phyloP scores from a whole-genome alignment of 441 rosid species.

The Cnidoscolus chayamansa region DNA sequence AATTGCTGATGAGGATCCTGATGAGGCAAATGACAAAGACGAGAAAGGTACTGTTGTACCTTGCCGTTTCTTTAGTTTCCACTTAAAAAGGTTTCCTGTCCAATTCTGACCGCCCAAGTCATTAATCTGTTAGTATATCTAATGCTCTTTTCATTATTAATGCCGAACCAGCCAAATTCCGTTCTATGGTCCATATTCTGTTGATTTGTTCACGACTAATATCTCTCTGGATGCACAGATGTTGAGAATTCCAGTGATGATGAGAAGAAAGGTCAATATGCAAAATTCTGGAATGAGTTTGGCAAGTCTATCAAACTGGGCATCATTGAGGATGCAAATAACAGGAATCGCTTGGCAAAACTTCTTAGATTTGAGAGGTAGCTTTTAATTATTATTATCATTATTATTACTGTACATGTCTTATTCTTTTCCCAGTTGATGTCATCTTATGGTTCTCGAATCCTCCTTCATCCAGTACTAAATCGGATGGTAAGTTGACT shows the following conservation, averaged over 20 bases:
- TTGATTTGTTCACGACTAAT: background rate
- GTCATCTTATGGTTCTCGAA: slow-evolving; percentile 3
- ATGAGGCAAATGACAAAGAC: slow-evolving; percentile 65
- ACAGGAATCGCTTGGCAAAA: slow-evolving; percentile 84
- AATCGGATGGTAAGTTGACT: slow-evolving; percentile 80
- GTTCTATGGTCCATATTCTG: background rate
- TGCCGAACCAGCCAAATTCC: background rate
- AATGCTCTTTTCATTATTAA: background rate
- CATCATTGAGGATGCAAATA: slow-evolving; percentile 82
- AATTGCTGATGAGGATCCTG: slow-evolving; percentile 90
- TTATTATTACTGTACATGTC: background rate
- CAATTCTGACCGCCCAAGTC: background rate
- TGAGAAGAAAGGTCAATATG: slow-evolving; percentile 81
- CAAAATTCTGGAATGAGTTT: slow-evolving; percentile 88
- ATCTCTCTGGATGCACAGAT: slow-evolving; percentile 37
- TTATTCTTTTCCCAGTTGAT: slow-evolving; percentile 3
- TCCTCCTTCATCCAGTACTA: slow-evolving; percentile 50
- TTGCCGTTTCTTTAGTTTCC: background rate
- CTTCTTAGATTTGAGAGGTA: slow-evolving; percentile 95
- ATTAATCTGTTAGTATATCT: background rate
- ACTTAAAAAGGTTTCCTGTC: no score
- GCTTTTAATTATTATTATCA: background rate
- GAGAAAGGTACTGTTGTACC: slow-evolving; percentile 46
- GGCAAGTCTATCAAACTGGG: slow-evolving; percentile 95
- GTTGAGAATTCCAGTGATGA: slow-evolving; percentile 57